Evolutionary conservation across 129 eudicot species (phyloP).

Genomic region (Deinandra increscens): DNA sequence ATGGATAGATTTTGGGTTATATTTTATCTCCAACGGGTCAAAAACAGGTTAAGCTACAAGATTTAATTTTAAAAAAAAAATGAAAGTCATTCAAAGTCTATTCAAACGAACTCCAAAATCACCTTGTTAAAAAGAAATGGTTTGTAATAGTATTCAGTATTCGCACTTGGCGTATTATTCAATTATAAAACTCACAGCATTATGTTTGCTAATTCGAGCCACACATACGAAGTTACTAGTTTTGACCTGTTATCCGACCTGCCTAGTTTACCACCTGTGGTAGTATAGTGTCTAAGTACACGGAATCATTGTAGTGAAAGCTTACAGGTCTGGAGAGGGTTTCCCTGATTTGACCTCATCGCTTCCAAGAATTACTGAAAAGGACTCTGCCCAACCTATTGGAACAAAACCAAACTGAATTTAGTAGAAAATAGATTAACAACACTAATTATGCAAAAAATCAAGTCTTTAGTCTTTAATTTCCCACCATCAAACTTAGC

Average conservation of each 20-base stretch:
- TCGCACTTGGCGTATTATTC: neutral
- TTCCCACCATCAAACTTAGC: neutral
- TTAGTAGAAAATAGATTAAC: constrained; percentile 12
- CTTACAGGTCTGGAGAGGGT: constrained; percentile 90
- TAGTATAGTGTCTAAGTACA: neutral
- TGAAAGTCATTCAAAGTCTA: neutral
- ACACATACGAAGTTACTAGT: neutral
- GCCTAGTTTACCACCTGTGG: too few species aligned
- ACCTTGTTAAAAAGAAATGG: neutral
- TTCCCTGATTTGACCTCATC: constrained; percentile 89
- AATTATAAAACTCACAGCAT: neutral
- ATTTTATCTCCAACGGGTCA: neutral
- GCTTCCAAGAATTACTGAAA: constrained; percentile 73
- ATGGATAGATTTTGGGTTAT: neutral
- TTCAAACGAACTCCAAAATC: neutral
- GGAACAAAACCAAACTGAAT: constrained; percentile 6
- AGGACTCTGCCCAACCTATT: constrained; percentile 72
- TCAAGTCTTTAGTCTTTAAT: neutral
- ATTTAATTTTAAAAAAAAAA: too few species aligned
- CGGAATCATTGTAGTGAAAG: constrained; percentile 7
- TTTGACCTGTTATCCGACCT: too few species aligned
- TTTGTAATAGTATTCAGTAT: neutral
- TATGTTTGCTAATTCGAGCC: neutral
- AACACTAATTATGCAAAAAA: neutral
- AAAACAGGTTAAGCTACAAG: neutral